Conservation (phyloP, 192 early-diverging fungal genomes). For the Umbelopsis sp. region DNA sequence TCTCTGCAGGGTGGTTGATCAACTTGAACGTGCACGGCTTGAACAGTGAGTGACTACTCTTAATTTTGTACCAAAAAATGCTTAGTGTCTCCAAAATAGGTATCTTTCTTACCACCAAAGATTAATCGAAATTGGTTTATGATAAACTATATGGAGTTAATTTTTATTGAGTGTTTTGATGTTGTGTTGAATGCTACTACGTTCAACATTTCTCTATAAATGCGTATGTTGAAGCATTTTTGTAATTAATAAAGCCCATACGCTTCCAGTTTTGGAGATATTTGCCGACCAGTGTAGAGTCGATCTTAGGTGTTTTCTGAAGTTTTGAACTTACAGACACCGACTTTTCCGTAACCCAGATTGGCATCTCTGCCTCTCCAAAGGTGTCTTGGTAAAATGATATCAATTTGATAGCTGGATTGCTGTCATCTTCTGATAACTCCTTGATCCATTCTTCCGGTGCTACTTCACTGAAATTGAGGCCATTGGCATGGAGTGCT, state of each 20-base stretch:
- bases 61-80: no score
- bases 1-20: slow-evolving; percentile 61
- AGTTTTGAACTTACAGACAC: not conserved
- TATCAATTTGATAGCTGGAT: slow-evolving; percentile 31
- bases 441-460: slow-evolving; percentile 23
- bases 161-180: no score
- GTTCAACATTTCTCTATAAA: no score
- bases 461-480: slow-evolving; percentile 21
- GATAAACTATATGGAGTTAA: no score
- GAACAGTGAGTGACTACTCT: not conserved
- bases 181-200: no score
- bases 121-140: no score
- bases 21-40: not conserved
- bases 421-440: slow-evolving; percentile 27
- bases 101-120: no score
- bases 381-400: slow-evolving; percentile 23
- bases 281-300: slow-evolving; percentile 2
- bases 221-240: no score
- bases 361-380: slow-evolving; percentile 11
- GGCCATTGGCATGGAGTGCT: slow-evolving; percentile 18
- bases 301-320: not conserved
- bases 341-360: slow-evolving; percentile 25
- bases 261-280: not conserved
- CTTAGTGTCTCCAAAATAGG: no score
- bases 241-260: no score